phyloP scores from a whole-genome alignment of 345 rosid genomes.

The Salix brachista region DNA sequence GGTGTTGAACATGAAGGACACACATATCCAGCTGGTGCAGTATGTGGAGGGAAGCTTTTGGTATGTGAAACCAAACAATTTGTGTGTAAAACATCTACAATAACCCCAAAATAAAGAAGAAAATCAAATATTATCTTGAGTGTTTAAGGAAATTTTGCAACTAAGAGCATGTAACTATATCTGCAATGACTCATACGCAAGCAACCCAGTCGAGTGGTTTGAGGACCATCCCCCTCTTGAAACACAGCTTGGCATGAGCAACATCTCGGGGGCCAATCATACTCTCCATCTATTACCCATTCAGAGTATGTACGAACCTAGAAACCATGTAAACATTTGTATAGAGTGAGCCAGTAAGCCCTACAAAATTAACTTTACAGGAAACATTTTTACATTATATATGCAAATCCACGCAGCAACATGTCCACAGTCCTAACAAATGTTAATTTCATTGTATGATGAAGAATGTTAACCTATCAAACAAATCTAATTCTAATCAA shows the following conservation, averaged over 20 bases:
- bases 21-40: conserved; percentile 93
- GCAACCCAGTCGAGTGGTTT: conserved; percentile 95
- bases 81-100: conserved; percentile 82
- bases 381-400: background rate
- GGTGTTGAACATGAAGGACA: conserved; percentile 86
- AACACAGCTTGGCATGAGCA: conserved; percentile 71
- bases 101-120: background rate
- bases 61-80: conserved; percentile 76
- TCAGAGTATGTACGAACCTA: conserved; percentile 97
- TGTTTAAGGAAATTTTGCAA: conserved; percentile 4
- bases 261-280: conserved; percentile 93
- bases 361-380: background rate
- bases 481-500: background rate
- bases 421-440: background rate
- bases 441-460: background rate
- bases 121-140: conserved; percentile 12
- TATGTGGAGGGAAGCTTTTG: conserved; percentile 86
- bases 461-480: background rate
- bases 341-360: background rate
- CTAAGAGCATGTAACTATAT: conserved; percentile 12
- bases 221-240: conserved; percentile 59
- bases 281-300: conserved; percentile 99
- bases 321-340: conserved; percentile 7
- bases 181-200: conserved; percentile 63
- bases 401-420: conserved; percentile 7